phyloP scores from a whole-genome alignment of 2,329 filamentous ascomycete species.

The Colletotrichum graminicola region DNA sequence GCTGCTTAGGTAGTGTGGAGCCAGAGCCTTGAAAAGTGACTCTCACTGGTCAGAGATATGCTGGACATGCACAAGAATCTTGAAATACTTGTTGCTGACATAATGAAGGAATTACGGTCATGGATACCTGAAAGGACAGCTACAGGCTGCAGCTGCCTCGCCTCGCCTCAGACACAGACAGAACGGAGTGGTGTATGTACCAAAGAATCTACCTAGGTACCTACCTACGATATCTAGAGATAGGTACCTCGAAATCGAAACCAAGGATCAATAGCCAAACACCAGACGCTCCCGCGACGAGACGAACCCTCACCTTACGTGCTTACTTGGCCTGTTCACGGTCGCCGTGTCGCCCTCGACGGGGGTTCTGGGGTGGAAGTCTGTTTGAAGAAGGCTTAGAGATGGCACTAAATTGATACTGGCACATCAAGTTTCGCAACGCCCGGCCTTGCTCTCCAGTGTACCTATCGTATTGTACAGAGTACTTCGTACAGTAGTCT shows the following conservation, averaged over 20 bases:
- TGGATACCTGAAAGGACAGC: too few species aligned
- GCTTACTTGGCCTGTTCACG: neutral
- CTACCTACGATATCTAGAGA: too few species aligned
- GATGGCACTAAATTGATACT: neutral
- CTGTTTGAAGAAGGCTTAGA: neutral
- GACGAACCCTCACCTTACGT: conserved; percentile 25
- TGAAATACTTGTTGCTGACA: too few species aligned
- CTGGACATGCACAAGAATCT: too few species aligned
- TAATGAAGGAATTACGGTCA: neutral
- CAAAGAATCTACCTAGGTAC: too few species aligned
- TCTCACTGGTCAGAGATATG: too few species aligned
- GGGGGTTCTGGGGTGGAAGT: neutral
- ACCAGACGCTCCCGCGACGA: conserved; percentile 37
- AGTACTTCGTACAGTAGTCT: neutral
- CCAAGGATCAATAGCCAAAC: conserved; percentile 29
- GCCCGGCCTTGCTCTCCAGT: conserved; percentile 14
- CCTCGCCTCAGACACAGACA: neutral
- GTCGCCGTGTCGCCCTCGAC: neutral
- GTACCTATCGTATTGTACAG: too few species aligned
- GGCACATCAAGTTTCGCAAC: conserved; percentile 24
- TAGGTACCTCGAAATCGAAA: neutral
- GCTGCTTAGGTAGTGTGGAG: neutral
- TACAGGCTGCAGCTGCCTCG: neutral
- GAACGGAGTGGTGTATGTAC: neutral
- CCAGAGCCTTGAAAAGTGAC: neutral